phyloP scores from a whole-genome alignment of 176 grass and related monocot genomes.

The Cenchrus fungigraminus region DNA sequence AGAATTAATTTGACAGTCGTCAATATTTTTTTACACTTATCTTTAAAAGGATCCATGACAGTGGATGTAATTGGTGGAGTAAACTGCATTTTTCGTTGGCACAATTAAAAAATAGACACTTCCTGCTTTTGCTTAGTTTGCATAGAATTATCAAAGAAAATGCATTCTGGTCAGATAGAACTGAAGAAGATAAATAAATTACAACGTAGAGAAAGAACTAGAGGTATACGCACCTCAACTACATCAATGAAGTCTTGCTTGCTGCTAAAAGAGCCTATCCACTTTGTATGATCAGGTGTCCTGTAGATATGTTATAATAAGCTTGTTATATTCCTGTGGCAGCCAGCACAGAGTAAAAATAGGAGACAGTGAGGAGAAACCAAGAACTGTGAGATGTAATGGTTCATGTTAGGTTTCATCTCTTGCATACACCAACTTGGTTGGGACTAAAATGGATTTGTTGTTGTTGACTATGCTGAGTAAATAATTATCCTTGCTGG shows the following conservation, averaged over 20 bases:
- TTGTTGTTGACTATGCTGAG: no score
- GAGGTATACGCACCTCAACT: slow-evolving; percentile 62
- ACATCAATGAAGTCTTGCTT: slow-evolving; percentile 95
- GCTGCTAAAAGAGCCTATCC: slow-evolving; percentile 88
- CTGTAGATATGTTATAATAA: slow-evolving; percentile 40
- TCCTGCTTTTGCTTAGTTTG: neutral
- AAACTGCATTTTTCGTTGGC: neutral
- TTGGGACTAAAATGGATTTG: no score
- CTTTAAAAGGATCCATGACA: neutral
- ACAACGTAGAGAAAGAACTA: neutral
- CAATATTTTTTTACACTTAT: neutral
- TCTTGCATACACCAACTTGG: no score
- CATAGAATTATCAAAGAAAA: neutral
- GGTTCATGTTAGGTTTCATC: no score
- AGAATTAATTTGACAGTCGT: no score
- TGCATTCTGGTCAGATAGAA: neutral
- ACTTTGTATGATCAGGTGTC: slow-evolving; percentile 97
- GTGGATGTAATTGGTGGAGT: neutral
- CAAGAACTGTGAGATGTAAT: no score
- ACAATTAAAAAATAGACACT: neutral
- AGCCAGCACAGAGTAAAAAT: neutral
- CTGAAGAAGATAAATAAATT: neutral
- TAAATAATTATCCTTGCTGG: neutral
- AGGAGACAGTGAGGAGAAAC: neutral
- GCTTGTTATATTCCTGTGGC: neutral